Base-by-base conservation (phyloP, 176 grass and related monocot genomes). In the Musa troglodytarum region DNA sequence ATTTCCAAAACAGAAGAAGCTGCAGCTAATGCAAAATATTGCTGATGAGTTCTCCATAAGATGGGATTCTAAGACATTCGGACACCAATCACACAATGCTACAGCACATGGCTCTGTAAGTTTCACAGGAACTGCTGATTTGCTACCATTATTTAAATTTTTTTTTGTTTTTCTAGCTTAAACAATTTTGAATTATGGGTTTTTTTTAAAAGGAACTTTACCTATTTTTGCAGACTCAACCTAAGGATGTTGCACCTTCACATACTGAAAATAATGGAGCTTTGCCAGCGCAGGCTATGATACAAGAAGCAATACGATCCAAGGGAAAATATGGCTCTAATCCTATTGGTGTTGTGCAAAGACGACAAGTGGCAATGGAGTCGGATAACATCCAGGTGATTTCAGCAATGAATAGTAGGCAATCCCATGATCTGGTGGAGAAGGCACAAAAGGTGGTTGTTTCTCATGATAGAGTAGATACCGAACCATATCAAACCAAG, bases 1-100 rank as follows among this genome's bases (percentile, higher is more conserved):
- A 76, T 94, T 94, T 84, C 79, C 95, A 72, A 73, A 84, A 28
- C 88, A 99, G 77, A 84, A 94, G 81, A 99, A 94, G 78, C 62
- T 92, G 43, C 84, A 81, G 85, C 74, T 87, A 74, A 89, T 99
- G 81, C 81, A 94, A 86, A 74, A 17, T 49, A 85, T 94, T 75
- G 86, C 88, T 86, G 76, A 93, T 77, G 95, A 94, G 71, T 92
- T 89, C 49, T 78, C 86, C 20, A 34, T 94, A 54, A 76, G 72
- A 50, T 89, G 91, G 87, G 85, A 92, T 77, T 56, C 76, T 77
- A 84, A 85, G 69, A 74, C 80, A 74, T 14, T 94, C 21, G 74
- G 81, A 72, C 69, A 17, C 50, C 84, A 83, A 71, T 80, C 83
- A 76, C 83, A 82, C 79, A 81, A 82, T 83, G 71, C 19, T 10